Base-by-base conservation (phyloP, 1,139 yeast genomes). In the Hanseniaspora uvarum region DNA sequence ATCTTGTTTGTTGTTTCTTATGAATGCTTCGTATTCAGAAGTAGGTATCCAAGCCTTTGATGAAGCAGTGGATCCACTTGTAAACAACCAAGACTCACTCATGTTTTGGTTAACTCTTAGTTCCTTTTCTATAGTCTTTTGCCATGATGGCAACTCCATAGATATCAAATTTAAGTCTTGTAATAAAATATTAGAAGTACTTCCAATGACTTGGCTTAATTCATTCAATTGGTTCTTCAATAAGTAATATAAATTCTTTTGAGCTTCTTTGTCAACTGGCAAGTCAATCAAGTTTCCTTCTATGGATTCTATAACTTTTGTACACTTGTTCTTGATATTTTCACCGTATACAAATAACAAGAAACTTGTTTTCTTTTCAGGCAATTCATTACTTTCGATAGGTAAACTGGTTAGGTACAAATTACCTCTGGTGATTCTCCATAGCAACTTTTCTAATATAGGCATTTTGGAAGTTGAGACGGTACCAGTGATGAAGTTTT, bases 1-100 rank as follows among this genome's bases (percentile, higher is more conserved):
- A n/a, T 89, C 86, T 26, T 31, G 46, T 10, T 36, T 33, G 19
- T 41, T 18, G 10, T 50, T 44, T n/a, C 4, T 77, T 56, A 79
- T 72, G 33, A 87, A 66, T 8, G 63, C 58, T 5, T 68, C 66
- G 36, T 82, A 64, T 56, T 78, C 82, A 58, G 73, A 74, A 30
- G 71, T 66, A 49, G 95, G 95, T 37, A 88, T 77, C 98, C 98
- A 92, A 33, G 97, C 99, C 72, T 92, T 98, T n/a, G 95, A 97
- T 57, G 92, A 87, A 23, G 50, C 49, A 68, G 97, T 78, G 38
- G 87, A 80, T 45, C 43, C 51, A 56, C 81, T 79, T 66, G 89
- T 96, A 66, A 81, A 86, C 64, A 84, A 86, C 68, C 89, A 88
- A 61, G 41, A 40, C 18, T 79, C 74, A 68, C 89, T 89, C 65